These are phyloP conservation scores for Myxozyma nipponensis DNA, from an alignment of 805 yeast species.

Conservation along the genomic window DNA sequence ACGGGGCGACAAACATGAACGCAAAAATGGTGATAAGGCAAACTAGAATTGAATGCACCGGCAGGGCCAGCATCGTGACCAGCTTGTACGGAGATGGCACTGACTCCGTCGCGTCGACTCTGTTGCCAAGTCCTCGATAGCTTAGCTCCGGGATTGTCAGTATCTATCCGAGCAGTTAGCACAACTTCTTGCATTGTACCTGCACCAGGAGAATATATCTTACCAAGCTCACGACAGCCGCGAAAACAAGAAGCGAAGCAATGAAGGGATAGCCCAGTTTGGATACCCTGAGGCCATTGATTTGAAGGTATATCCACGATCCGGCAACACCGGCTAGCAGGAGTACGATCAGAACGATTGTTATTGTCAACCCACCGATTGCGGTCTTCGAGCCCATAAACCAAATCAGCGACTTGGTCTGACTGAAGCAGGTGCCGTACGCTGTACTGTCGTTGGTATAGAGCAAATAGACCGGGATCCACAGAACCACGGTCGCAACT, in stretches of 20 bases:
- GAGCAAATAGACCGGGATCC: slow-evolving; percentile 23
- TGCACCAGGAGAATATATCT: no score
- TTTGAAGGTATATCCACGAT: slow-evolving; percentile 1
- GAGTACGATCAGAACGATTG: not conserved
- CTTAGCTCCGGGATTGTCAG: slow-evolving; percentile 10
- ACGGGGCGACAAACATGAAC: slow-evolving; percentile 5
- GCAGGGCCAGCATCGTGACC: slow-evolving; percentile 10
- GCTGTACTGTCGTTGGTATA: slow-evolving; percentile 18
- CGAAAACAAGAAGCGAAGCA: slow-evolving; percentile 3
- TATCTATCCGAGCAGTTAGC: no score
- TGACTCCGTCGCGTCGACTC: not conserved
- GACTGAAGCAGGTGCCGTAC: slow-evolving; percentile 11
- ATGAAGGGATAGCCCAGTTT: slow-evolving; percentile 6
- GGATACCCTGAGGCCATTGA: slow-evolving; percentile 1
- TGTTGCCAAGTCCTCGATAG: not conserved
- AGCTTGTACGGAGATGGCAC: slow-evolving; percentile 4
- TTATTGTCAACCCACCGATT: slow-evolving; percentile 9
- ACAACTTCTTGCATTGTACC: no score
- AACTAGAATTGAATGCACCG: slow-evolving; percentile 9
- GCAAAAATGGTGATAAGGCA: slow-evolving; percentile 10
- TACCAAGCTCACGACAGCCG: slow-evolving; percentile 3
- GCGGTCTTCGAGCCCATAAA: slow-evolving; percentile 19
- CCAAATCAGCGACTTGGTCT: slow-evolving; percentile 12
- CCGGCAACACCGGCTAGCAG: slow-evolving; percentile 6
- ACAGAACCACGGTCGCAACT: slow-evolving; percentile 2